Evolutionary conservation across 225 moss, liverwort and hornwort species (phyloP).

Genomic region (Lunularia cruciata): DNA sequence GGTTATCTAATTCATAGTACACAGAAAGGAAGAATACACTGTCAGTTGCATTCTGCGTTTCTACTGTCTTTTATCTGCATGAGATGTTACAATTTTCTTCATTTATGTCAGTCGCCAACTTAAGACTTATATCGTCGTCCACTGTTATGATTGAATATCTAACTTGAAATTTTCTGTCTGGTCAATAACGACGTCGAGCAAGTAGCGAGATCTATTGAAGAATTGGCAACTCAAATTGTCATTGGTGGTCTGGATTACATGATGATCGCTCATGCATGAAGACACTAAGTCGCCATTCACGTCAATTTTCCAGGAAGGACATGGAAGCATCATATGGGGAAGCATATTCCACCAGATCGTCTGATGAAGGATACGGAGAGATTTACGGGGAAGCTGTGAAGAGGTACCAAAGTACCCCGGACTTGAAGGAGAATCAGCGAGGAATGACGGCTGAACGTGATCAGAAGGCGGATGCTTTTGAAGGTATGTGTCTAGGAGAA

Average conservation of each 20-base stretch:
- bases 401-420: slow-evolving; percentile 6
- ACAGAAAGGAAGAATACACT: too few relatives aligned
- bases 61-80: too few relatives aligned
- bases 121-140: too few relatives aligned
- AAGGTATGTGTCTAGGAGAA: background rate
- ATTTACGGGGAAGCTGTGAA: slow-evolving; percentile 24
- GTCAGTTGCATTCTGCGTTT: too few relatives aligned
- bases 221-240: too few relatives aligned
- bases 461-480: slow-evolving; percentile 2
- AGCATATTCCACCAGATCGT: slow-evolving; percentile 13
- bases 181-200: background rate
- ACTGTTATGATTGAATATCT: background rate
- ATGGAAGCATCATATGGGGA: slow-evolving; percentile 6
- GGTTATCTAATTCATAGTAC: too few relatives aligned
- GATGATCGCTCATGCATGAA: background rate
- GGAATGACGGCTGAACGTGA: slow-evolving; percentile 7
- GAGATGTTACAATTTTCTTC: too few relatives aligned
- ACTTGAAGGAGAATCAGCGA: background rate
- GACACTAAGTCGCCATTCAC: background rate
- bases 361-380: slow-evolving; percentile 7
- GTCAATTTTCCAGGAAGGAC: slow-evolving; percentile 10
- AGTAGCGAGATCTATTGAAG: background rate
- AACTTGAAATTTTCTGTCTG: too few relatives aligned
- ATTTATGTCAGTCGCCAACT: background rate
- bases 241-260: background rate